Evolutionary conservation across 2,329 filamentous ascomycete genomes (phyloP), one percentile per base, ranked within the genome.

Genomic region (Ramularia endophylla): DNA sequence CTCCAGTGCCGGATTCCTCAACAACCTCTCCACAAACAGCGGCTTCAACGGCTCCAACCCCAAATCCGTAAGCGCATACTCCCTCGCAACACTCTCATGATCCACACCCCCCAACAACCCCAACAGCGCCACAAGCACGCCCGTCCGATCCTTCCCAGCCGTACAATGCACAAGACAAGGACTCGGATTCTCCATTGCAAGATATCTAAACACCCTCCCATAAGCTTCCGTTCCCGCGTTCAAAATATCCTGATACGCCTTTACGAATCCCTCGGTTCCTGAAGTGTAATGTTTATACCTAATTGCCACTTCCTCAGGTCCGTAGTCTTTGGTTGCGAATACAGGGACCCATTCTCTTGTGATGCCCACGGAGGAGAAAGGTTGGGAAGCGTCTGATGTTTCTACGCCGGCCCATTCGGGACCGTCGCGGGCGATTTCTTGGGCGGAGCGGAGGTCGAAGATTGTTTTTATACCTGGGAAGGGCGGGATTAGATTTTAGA

Each of bases 131-230:
- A 78, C 75, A 32, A 87, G 65, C 4, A 88, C 72, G 2, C 85
- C 85, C 0, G 85, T 88, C 31, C 85, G 72, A 60, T 89, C 85
- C 63, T 89, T 89, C 9, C 85, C 85, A 0, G 81, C 83, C 0
- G 83, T 85, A 61, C 85, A 88, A 57, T 89, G 83, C 6, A 87
- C 67, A 5, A 87, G 66, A 8, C 83, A 63, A 6, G 80, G 77
- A 38, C 64, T 53, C 31, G 67, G 58, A 8, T 64, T 51, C 17
- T 62, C 56, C 36, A 63, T 43, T 49, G 54, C 75, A 61, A 87
- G 65, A 52, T 85, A 75, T 12, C 63, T 58, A 28, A 87, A 68
- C 44, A 87, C 83, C 1, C 67, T 68, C n/a, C 62, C 60, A 56
- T 76, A 83, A 1, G 74, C 69, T 6, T 68, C 62, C 1, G 72